Percentiles rank a stretch among this genome's conserved stretches.
Conservation (phyloP, 2,329 filamentous ascomycete species). For the Remersonia thermophila region DNA sequence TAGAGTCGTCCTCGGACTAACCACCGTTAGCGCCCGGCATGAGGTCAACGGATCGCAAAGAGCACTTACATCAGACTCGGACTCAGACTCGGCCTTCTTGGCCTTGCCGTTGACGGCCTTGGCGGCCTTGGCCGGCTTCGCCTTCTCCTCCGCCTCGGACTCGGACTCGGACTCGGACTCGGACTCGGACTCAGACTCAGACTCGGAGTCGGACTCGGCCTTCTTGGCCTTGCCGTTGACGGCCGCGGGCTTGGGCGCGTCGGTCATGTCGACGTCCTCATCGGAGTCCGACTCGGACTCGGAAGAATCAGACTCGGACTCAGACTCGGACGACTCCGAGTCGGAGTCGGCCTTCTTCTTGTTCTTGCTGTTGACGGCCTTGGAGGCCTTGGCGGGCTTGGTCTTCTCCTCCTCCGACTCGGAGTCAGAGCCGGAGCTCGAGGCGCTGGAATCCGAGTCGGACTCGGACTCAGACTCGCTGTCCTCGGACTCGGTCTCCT, state of each 20-base stretch:
- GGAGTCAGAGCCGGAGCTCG: constrained; percentile 6
- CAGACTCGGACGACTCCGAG: constrained; percentile 15
- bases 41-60: neutral
- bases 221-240: constrained; percentile 26
- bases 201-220: constrained; percentile 21
- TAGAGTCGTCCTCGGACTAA: constrained; percentile 23
- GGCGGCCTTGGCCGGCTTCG: constrained; percentile 26
- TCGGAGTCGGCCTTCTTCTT: constrained; percentile 15
- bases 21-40: constrained; percentile 3
- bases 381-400: constrained; percentile 5
- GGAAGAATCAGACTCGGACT: constrained; percentile 21
- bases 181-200: constrained; percentile 25
- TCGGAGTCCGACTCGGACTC: constrained; percentile 17
- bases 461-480: constrained; percentile 19
- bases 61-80: constrained; percentile 15
- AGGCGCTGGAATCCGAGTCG: constrained; percentile 17
- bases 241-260: constrained; percentile 24
- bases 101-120: constrained; percentile 29
- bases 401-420: neutral
- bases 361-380: constrained; percentile 9
- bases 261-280: constrained; percentile 26
- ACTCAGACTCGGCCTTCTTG: constrained; percentile 19
- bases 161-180: constrained; percentile 29
- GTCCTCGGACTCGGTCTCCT: constrained; percentile 18
- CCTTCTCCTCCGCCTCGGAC: constrained; percentile 25